Evolutionary conservation across 2,329 filamentous ascomycete genomes (phyloP).

Genomic region (Pyrenochaeta sp.): DNA sequence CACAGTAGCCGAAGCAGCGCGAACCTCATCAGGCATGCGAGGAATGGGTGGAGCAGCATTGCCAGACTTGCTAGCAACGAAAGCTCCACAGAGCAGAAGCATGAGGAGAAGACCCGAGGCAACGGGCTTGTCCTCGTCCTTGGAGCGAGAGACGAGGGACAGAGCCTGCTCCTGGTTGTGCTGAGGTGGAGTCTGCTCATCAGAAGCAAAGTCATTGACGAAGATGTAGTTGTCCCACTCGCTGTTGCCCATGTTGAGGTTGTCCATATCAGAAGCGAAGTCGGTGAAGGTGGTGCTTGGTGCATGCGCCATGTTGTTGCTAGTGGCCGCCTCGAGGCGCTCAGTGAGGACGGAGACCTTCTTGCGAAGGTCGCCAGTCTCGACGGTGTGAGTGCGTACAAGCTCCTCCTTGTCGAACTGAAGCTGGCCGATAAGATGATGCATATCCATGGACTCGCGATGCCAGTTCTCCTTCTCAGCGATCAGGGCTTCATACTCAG

Average conservation of each 20-base stretch:
- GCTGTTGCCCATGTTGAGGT: constrained; percentile 76
- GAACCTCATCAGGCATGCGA: constrained; percentile 80
- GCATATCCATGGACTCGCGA: constrained; percentile 75
- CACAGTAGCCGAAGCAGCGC: constrained; percentile 77
- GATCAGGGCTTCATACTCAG: constrained; percentile 61
- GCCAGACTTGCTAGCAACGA: constrained; percentile 87
- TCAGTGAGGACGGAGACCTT: constrained; percentile 84
- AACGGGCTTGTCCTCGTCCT: constrained; percentile 65
- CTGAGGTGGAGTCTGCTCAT: constrained; percentile 51
- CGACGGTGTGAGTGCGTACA: constrained; percentile 84
- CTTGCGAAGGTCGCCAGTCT: constrained; percentile 90
- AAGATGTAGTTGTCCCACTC: constrained; percentile 85
- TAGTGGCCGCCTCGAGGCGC: constrained; percentile 67
- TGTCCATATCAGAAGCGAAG: constrained; percentile 83
- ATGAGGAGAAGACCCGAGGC: constrained; percentile 88
- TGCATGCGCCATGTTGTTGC: constrained; percentile 54
- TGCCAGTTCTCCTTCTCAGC: constrained; percentile 70
- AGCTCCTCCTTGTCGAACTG: constrained; percentile 91
- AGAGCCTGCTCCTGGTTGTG: constrained; percentile 49
- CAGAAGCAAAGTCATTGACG: constrained; percentile 73
- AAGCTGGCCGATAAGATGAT: constrained; percentile 77
- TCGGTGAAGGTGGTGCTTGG: constrained; percentile 70
- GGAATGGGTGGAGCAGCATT: constrained; percentile 75
- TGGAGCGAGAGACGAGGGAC: constrained; percentile 52
- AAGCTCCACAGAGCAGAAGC: constrained; percentile 95